Evolutionary conservation across 176 grass and related monocot species (phyloP).

Genomic region (Carex myosuroides): DNA sequence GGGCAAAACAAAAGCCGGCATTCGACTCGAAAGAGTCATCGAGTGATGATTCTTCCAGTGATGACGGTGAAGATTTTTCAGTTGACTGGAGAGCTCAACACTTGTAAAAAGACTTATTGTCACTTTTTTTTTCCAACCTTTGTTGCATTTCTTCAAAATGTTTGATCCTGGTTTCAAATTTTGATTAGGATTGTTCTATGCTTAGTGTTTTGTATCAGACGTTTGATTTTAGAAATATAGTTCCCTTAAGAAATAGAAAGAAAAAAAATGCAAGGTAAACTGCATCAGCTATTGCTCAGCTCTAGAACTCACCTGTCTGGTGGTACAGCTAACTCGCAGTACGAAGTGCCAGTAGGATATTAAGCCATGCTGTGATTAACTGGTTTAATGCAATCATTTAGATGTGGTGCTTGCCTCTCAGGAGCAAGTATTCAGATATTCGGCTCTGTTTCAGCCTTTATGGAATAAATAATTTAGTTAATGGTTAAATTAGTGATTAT

Average conservation of each 20-base stretch:
- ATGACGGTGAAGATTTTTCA: conserved; percentile 33
- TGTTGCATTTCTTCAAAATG: background rate
- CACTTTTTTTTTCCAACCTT: background rate
- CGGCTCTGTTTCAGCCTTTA: too few relatives aligned
- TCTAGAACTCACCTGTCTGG: background rate
- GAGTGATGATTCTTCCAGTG: conserved; percentile 29
- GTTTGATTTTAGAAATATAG: background rate
- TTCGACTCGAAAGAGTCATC: conserved; percentile 31
- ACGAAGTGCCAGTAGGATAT: too few relatives aligned
- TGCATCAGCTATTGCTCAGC: background rate
- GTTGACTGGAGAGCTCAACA: conserved; percentile 50
- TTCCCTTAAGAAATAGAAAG: background rate
- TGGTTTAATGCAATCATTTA: too few relatives aligned
- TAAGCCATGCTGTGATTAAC: too few relatives aligned
- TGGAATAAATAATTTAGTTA: too few relatives aligned
- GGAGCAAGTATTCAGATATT: too few relatives aligned
- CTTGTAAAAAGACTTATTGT: conserved; percentile 27
- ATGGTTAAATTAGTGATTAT: too few relatives aligned
- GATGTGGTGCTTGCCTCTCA: too few relatives aligned
- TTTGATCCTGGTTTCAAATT: background rate
- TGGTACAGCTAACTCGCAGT: too few relatives aligned
- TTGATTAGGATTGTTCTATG: background rate
- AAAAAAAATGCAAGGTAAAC: background rate
- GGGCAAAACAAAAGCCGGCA: conserved; percentile 25
- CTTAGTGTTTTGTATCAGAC: background rate